Base-by-base conservation (phyloP, 257 asterid genomes). In the Prunella vulgaris region DNA sequence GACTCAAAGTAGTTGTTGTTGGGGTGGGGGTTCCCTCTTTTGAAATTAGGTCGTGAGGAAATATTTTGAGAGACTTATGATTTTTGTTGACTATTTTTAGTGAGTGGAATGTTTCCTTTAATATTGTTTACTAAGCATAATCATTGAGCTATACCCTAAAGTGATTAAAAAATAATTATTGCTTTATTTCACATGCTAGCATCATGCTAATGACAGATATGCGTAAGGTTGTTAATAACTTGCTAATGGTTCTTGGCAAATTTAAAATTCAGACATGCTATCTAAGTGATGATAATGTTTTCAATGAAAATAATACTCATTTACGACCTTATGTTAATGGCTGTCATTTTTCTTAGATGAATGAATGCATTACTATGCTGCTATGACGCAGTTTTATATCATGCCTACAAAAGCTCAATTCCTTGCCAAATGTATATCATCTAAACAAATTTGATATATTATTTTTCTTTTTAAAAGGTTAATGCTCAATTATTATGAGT, bases 141-240 rank as follows among this genome's bases (percentile, higher is more conserved):
- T 69, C 42, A 13, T 68, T 51, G 46, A 15, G 53, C 53, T 38
- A 42, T 38, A 35, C 58, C 38, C 52, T 33, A 51, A 2, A 25
- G 68, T 42, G 54, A 62, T 51, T 66, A 66, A 74, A 51, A 7
- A 35, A 51, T 21, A 5, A 9, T 22, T 14, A 7, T 18, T 69
- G 68, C 46, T 70, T 71, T 71, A 13, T 15, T 42, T 70, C 73
- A 70, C 74, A 65, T 76, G 81, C 35, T 40, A 28, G 24, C 77
- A 72, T 69, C 76, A 71, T 60, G 81, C 70, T 58, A 32, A 52
- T 75, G 72, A 33, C 60, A 64, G 14, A 17, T 38, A 63, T 61
- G 72, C 69, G 69, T 56, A 44, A 60, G 74, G 71, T 40, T 32
- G 37, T 32, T 32, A 25, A 25, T 25, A 25, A 25, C 28, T 25